Base-by-base conservation (phyloP, 2,329 filamentous ascomycete species). In the Fusarium subtropicale region DNA sequence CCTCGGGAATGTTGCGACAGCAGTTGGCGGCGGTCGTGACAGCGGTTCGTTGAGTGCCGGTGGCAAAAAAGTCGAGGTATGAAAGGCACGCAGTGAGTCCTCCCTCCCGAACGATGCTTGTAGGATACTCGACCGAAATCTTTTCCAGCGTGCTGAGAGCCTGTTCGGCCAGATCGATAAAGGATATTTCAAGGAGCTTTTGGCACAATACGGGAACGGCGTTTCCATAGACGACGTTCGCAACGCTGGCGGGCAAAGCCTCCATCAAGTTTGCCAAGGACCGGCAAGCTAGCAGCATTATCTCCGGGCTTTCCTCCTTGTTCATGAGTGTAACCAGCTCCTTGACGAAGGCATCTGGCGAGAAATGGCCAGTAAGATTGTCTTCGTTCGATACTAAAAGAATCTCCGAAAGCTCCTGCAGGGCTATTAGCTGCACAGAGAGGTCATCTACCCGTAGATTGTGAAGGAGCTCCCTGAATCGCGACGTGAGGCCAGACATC, bases 211-310 rank as follows among this genome's bases (percentile, higher is more conserved):
- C 90, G 4, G 96, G 94, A 7, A 99, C 96, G 34, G 96, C 96
- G 51, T 94, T 93, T n/a, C 94, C 95, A 77, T 98, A 98, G 6
- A 98, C 96, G 16, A 99, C 94, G 77, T 97, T 97, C 15, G 94
- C 92, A 50, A 96, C 96, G 60, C 95, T 95, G 34, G 93, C 91
- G 22, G 96, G 94, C 31, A 99, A 83, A 28, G 95, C 97, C 79
- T 99, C 96, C 96, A 99, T 99, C 57, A 99, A 81, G 78, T 99
- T 98, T 63, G 96, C 96, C 74, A 99, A 87, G 79, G 93, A 98
- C 64, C 97, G 92, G 77, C 96, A 99, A 22, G 96, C 95, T 64
- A 98, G 86, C 15, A 99, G 89, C 95, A 98, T 98, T 66, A 98
- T 93, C 79, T 99, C 96, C 0, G 94, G 92, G 73, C 97, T 97